These are phyloP conservation scores for Fusarium sp. DNA, from an alignment of 2,329 filamentous ascomycete genomes.

Conservation along the genomic window DNA sequence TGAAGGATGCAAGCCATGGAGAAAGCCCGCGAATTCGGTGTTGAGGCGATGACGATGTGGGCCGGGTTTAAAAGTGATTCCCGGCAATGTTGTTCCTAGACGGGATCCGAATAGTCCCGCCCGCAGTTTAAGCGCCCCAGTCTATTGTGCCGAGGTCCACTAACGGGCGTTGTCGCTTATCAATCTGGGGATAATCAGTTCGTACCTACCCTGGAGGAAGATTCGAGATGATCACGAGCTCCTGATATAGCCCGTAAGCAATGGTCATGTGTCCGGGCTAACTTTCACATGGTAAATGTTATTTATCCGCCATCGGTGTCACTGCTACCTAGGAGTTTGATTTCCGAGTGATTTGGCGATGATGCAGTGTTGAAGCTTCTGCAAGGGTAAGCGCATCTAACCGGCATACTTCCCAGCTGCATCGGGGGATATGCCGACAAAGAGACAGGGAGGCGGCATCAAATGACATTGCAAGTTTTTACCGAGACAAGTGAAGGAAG, in stretches of 20 bases:
- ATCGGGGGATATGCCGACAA: neutral
- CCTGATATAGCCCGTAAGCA: neutral
- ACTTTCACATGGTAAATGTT: neutral
- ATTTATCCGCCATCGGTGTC: neutral
- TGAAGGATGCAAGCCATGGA: conserved; percentile 29
- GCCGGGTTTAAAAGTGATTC: conserved; percentile 44
- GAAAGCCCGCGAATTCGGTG: conserved; percentile 42
- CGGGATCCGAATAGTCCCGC: conserved; percentile 35
- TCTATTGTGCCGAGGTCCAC: conserved; percentile 22
- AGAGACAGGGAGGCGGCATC: neutral
- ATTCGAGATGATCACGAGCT: conserved; percentile 5
- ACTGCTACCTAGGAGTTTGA: neutral
- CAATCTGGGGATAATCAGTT: conserved; percentile 5
- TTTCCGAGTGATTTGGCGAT: neutral
- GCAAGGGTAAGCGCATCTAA: neutral
- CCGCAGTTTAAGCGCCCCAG: conserved; percentile 40
- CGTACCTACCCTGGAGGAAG: conserved; percentile 34
- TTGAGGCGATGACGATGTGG: conserved; percentile 44
- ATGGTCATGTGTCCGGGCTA: conserved; percentile 8
- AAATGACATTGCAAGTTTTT: too few relatives aligned
- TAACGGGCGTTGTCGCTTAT: conserved; percentile 32
- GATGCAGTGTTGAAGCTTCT: neutral
- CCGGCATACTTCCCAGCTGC: neutral
- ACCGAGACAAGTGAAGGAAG: too few relatives aligned
- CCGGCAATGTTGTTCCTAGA: conserved; percentile 30